Conservation (phyloP, 495 filamentous ascomycete species). For the Penicillium malachiteum region DNA sequence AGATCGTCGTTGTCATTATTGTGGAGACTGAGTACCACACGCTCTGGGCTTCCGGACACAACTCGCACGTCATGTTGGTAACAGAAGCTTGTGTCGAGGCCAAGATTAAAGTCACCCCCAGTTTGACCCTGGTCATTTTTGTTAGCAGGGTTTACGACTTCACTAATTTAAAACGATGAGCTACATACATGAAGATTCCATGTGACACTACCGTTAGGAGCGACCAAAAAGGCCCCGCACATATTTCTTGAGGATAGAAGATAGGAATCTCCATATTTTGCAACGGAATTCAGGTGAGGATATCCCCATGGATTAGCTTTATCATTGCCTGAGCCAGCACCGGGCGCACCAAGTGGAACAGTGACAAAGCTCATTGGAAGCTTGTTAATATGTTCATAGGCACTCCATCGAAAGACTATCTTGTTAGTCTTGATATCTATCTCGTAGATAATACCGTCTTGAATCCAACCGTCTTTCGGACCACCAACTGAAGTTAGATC, state of each 20-base stretch:
- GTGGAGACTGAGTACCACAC: slow-evolving; percentile 23
- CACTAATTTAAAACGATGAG: no score
- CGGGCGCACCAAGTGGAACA: slow-evolving; percentile 11
- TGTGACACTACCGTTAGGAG: slow-evolving; percentile 26
- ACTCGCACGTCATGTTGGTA: slow-evolving; percentile 33
- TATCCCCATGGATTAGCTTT: slow-evolving; percentile 35
- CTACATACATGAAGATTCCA: slow-evolving; percentile 38
- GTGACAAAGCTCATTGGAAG: slow-evolving; percentile 12
- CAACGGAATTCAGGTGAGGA: slow-evolving; percentile 40
- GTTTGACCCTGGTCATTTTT: slow-evolving; percentile 27
- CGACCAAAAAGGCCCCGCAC: slow-evolving; percentile 34
- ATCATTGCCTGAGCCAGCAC: slow-evolving; percentile 8
- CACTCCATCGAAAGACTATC: slow-evolving; percentile 38
- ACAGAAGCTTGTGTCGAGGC: slow-evolving; percentile 19
- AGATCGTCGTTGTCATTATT: slow-evolving; percentile 29
- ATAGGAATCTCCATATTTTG: slow-evolving; percentile 33
- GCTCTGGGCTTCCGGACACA: slow-evolving; percentile 12
- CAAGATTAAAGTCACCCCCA: slow-evolving; percentile 37
- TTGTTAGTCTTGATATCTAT: slow-evolving; percentile 41
- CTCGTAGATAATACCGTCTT: slow-evolving; percentile 51
- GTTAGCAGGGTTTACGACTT: neutral
- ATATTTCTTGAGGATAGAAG: slow-evolving; percentile 41
- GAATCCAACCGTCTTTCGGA: slow-evolving; percentile 47
- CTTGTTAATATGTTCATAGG: slow-evolving; percentile 18
- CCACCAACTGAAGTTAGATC: slow-evolving; percentile 46